These are phyloP conservation scores for Cladosporium sp. DNA, from an alignment of 2,329 filamentous ascomycete species.

Conservation along the genomic window DNA sequence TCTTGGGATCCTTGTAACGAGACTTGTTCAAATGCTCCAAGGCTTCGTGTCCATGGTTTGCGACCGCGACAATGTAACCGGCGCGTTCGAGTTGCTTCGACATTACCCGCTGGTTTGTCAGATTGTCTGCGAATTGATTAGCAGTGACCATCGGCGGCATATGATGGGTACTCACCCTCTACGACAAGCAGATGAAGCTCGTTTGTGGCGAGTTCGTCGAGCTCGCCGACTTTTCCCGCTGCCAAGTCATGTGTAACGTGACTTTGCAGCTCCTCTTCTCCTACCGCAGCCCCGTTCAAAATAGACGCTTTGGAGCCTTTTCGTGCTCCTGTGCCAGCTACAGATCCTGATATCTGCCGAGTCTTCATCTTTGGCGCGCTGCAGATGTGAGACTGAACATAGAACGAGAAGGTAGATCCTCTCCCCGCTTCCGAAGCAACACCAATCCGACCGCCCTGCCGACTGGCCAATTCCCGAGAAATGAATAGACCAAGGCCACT, in stretches of 20 bases:
- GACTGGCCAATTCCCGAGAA: conserved; percentile 57
- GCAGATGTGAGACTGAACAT: conserved; percentile 27
- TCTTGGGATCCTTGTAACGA: background rate
- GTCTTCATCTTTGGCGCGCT: background rate
- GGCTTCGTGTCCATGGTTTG: conserved; percentile 37
- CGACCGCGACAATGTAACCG: conserved; percentile 35
- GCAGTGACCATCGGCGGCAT: background rate
- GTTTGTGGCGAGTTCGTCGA: background rate
- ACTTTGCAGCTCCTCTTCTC: background rate
- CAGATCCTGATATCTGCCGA: background rate
- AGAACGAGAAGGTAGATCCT: conserved; percentile 65
- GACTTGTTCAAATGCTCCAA: conserved; percentile 20
- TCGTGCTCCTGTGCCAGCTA: background rate
- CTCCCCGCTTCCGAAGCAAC: conserved; percentile 55
- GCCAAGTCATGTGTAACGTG: background rate
- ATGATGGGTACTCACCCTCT: conserved; percentile 15
- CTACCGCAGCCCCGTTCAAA: background rate
- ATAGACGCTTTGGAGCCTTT: background rate
- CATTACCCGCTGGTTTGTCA: conserved; percentile 40
- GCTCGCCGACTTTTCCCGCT: background rate
- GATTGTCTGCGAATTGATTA: conserved; percentile 29
- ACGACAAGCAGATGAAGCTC: conserved; percentile 21
- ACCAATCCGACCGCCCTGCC: conserved; percentile 68
- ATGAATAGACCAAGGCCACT: conserved; percentile 61
- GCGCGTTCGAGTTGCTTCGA: conserved; percentile 37